phyloP scores from a whole-genome alignment of 2,329 filamentous ascomycete species.

The Penicillium glabrum region DNA sequence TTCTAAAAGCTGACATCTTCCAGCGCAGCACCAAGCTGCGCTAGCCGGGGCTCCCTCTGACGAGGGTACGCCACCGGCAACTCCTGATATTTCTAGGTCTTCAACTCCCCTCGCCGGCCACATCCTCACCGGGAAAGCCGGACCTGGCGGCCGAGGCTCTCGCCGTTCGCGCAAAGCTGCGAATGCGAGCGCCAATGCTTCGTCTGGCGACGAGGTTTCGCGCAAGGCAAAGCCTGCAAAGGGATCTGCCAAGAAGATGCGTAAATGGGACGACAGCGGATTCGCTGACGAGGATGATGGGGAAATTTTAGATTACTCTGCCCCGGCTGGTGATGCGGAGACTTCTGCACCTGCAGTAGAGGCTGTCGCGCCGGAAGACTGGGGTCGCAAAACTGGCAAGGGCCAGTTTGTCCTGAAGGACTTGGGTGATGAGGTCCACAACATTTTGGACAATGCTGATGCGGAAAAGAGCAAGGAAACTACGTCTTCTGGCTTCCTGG shows the following conservation, averaged over 20 bases:
- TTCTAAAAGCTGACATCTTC: constrained; percentile 21
- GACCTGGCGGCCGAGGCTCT: constrained; percentile 74
- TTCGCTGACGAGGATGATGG: constrained; percentile 80
- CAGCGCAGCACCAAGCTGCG: constrained; percentile 48
- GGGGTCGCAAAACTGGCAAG: constrained; percentile 81
- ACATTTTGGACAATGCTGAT: constrained; percentile 80
- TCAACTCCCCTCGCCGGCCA: constrained; percentile 68
- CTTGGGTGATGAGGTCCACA: constrained; percentile 87
- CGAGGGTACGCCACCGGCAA: constrained; percentile 68
- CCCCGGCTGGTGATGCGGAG: constrained; percentile 57
- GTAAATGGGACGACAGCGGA: constrained; percentile 91
- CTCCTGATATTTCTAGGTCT: constrained; percentile 76
- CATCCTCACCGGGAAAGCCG: constrained; percentile 70
- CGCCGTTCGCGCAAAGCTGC: constrained; percentile 74
- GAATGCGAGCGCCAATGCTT: constrained; percentile 51
- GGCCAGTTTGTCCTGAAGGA: constrained; percentile 95
- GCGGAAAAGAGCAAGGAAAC: constrained; percentile 55
- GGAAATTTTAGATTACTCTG: constrained; percentile 87
- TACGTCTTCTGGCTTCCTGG: constrained; percentile 65
- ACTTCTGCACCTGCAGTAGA: constrained; percentile 62
- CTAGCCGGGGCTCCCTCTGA: constrained; percentile 52
- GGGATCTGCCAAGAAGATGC: constrained; percentile 71
- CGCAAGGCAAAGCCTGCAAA: constrained; percentile 56
- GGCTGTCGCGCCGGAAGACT: constrained; percentile 73
- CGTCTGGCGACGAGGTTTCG: constrained; percentile 79